These are phyloP conservation scores for Ramalina intermedia DNA, from an alignment of 495 filamentous ascomycete species.

Conservation along the genomic window DNA sequence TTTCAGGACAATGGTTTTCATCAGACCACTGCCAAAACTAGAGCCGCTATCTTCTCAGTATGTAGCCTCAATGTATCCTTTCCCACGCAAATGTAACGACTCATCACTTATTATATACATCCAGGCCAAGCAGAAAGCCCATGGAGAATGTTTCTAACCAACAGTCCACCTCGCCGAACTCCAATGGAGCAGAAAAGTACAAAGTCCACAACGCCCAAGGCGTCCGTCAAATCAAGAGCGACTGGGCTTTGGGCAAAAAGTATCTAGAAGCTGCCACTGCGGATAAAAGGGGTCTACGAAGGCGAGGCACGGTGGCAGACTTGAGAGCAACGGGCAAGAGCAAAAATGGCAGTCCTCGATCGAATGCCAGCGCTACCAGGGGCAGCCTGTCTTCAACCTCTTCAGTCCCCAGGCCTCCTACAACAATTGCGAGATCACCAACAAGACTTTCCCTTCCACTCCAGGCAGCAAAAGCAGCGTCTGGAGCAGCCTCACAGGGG, in stretches of 20 bases:
- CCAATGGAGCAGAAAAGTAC: background rate
- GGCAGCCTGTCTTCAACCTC: background rate
- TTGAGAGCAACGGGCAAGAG: background rate
- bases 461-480: background rate
- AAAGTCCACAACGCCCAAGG: background rate
- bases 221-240: background rate
- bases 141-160: background rate
- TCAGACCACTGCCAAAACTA: background rate
- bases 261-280: background rate
- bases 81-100: background rate
- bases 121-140: background rate
- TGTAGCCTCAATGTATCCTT: background rate
- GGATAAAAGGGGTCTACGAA: background rate
- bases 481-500: background rate
- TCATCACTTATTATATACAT: background rate
- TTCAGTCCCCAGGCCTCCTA: background rate
- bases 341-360: background rate
- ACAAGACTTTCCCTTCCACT: background rate
- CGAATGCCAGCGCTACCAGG: background rate
- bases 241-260: background rate
- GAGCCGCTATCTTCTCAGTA: background rate
- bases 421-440: no score
- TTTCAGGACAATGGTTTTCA: background rate
- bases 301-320: background rate
- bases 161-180: background rate